Evolutionary conservation across 176 grass and related monocot species (phyloP).

Genomic region (Cenchrus fungigraminus): DNA sequence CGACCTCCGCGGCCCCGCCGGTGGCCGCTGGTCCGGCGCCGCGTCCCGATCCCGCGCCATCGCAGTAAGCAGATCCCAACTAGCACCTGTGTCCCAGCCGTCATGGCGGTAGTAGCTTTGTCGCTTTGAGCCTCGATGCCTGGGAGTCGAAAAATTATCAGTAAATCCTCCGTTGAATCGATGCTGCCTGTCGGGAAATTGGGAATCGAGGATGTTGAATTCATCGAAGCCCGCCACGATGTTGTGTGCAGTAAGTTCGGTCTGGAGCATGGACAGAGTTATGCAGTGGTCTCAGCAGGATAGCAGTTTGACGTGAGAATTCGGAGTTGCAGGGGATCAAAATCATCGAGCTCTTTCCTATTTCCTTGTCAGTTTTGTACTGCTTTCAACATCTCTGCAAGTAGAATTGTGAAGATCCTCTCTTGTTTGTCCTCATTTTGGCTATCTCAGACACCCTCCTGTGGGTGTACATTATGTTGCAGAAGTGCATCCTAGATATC

Average conservation of each 20-base stretch:
- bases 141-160: neutral
- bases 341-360: neutral
- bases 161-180: neutral
- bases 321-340: neutral
- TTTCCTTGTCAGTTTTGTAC: neutral
- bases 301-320: neutral
- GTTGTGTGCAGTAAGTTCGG: neutral
- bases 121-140: neutral
- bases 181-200: neutral
- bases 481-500: neutral
- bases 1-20: conserved; percentile 56
- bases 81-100: neutral
- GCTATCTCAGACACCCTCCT: neutral
- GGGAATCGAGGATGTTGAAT: neutral
- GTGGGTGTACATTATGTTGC: conserved; percentile 1
- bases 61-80: conserved; percentile 53
- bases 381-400: neutral
- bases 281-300: neutral
- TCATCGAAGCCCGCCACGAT: neutral
- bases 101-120: neutral
- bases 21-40: conserved; percentile 72
- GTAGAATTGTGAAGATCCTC: neutral
- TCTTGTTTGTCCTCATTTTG: neutral
- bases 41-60: conserved; percentile 67
- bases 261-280: neutral